Conservation (phyloP, 352 stramenopile species). For the Globisporangium acanthophoron region DNA sequence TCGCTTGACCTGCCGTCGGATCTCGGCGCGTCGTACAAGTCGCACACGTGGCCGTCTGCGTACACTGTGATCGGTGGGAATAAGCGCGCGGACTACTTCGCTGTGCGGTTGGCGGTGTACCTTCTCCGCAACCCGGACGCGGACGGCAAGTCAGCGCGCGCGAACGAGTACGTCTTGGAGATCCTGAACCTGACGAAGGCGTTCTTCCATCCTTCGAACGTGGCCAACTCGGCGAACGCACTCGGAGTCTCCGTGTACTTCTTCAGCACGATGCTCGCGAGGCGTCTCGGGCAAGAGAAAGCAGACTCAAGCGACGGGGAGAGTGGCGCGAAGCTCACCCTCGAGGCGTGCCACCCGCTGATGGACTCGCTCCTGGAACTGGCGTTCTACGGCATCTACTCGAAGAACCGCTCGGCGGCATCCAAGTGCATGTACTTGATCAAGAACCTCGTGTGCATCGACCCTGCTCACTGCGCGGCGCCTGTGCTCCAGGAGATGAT, state of each 20-base stretch:
- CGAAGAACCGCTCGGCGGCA: slow-evolving; percentile 53
- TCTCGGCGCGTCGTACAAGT: slow-evolving; percentile 56
- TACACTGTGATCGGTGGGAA: slow-evolving; percentile 44
- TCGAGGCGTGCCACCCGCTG: slow-evolving; percentile 29
- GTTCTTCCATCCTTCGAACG: slow-evolving; percentile 75
- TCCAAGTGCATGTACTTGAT: slow-evolving; percentile 69
- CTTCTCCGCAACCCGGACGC: slow-evolving; percentile 27
- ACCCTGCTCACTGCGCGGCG: slow-evolving; percentile 28
- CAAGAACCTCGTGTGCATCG: slow-evolving; percentile 60
- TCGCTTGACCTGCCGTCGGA: slow-evolving; percentile 58
- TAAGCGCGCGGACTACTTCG: slow-evolving; percentile 51
- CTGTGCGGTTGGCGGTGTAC: slow-evolving; percentile 51
- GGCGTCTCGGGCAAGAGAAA: slow-evolving; percentile 54
- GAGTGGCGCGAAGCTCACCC: slow-evolving; percentile 14
- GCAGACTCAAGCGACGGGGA: neutral
- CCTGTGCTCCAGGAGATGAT: slow-evolving; percentile 68
- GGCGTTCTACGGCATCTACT: slow-evolving; percentile 67
- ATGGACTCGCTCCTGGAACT: slow-evolving; percentile 49
- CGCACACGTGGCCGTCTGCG: slow-evolving; percentile 44
- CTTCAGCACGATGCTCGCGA: slow-evolving; percentile 39
- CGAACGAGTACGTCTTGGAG: slow-evolving; percentile 50
- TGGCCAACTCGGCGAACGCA: slow-evolving; percentile 45
- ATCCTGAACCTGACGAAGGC: slow-evolving; percentile 52
- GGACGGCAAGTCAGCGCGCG: slow-evolving; percentile 9
- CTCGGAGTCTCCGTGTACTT: slow-evolving; percentile 54